A percentile compares a stretch with the other conserved stretches of the same genome.
Evolutionary conservation across 139 green algal species (phyloP).

Genomic region (Tetraselmis striata): DNA sequence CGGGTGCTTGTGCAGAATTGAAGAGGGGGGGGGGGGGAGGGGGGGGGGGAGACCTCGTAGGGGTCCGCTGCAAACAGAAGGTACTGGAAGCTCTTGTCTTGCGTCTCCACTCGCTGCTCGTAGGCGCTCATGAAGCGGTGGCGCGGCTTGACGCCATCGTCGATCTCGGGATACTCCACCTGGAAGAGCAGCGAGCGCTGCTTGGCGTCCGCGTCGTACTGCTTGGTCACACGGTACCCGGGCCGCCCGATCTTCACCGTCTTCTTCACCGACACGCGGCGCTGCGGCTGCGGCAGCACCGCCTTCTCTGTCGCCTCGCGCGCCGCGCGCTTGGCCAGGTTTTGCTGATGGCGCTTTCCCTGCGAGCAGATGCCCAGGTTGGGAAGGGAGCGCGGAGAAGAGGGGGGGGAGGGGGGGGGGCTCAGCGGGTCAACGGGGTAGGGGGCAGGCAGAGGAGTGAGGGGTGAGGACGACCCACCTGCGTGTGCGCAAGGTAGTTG

Average conservation of each 20-base stretch:
- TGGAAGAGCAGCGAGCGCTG: constrained; percentile 93
- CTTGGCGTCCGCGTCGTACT: constrained; percentile 73
- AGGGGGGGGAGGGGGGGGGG: background rate
- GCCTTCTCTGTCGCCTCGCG: constrained; percentile 83
- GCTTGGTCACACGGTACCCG: constrained; percentile 97
- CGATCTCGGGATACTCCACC: constrained; percentile 97
- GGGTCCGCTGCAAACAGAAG: constrained; percentile 95
- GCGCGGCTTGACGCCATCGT: constrained; percentile 75
- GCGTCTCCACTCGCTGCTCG: constrained; percentile 88
- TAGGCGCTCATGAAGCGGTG: constrained; percentile 97
- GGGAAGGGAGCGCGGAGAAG: too few species aligned
- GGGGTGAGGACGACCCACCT: constrained; percentile 38
- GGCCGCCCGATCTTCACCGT: constrained; percentile 94
- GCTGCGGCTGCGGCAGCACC: constrained; percentile 54
- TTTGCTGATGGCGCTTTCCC: constrained; percentile 96
- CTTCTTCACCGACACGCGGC: constrained; percentile 58
- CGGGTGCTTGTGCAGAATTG: too few species aligned
- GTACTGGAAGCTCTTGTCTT: constrained; percentile 91
- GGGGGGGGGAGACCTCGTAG: too few species aligned
- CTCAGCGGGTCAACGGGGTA: background rate
- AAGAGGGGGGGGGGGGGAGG: too few species aligned
- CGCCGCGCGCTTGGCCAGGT: constrained; percentile 96
- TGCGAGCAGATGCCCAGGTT: constrained; percentile 31
- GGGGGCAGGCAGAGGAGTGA: background rate
- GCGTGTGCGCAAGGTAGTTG: constrained; percentile 98